phyloP scores from a whole-genome alignment of 306 rosid genomes.

The Potentilla sterilis region DNA sequence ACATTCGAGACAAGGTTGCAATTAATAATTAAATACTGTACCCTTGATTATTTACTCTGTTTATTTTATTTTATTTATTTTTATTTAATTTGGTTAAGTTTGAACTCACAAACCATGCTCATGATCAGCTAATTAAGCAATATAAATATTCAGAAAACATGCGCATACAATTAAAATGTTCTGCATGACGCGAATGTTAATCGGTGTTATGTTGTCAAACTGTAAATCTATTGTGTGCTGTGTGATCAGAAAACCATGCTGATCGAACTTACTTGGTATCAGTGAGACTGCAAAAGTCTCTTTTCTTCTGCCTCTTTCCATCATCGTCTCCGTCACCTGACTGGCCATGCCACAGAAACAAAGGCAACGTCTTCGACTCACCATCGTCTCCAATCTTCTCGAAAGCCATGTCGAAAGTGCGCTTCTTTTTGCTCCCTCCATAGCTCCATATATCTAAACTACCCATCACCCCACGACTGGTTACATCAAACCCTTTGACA shows the following conservation, averaged over 20 bases:
- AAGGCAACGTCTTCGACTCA: slow-evolving; percentile 31
- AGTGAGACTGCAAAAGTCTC: slow-evolving; percentile 23
- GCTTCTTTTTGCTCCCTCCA: slow-evolving; percentile 39
- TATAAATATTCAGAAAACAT: neutral
- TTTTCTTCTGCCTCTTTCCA: slow-evolving; percentile 33
- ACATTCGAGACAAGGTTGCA: neutral
- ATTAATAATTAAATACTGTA: neutral
- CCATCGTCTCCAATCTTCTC: slow-evolving; percentile 13
- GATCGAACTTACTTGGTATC: slow-evolving; percentile 45
- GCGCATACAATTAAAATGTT: neutral
- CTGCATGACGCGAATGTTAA: neutral
- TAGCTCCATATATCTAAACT: slow-evolving; percentile 14
- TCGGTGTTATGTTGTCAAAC: neutral
- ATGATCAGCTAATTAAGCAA: neutral
- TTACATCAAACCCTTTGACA: slow-evolving; percentile 34
- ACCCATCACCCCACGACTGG: slow-evolving; percentile 9
- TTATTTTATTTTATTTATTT: neutral
- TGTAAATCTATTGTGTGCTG: neutral
- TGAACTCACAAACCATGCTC: neutral
- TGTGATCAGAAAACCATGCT: neutral
- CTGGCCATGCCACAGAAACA: slow-evolving; percentile 63
- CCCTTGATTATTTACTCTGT: neutral
- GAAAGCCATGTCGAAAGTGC: slow-evolving; percentile 56
- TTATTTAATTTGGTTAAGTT: neutral
- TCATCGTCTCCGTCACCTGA: slow-evolving; percentile 67